Conservation (phyloP, 768 basidiomycete genomes). For the Boletus sensibilis region DNA sequence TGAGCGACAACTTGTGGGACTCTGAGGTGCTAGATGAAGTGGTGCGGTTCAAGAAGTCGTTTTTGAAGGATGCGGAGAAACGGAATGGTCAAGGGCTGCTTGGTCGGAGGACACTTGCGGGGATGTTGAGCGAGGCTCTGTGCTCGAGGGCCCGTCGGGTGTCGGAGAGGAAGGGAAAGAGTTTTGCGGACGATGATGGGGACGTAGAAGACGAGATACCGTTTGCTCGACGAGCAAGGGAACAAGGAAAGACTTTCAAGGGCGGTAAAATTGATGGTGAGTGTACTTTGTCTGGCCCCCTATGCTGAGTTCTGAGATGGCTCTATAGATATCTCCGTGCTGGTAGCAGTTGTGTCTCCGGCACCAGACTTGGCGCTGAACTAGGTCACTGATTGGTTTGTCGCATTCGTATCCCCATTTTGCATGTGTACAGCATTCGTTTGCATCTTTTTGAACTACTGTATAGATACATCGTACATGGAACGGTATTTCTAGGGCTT, state of each 20-base stretch:
- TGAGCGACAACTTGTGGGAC: conserved; percentile 88
- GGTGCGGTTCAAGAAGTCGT: conserved; percentile 49
- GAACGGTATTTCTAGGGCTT: conserved; percentile 6
- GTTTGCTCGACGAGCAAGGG: conserved; percentile 78
- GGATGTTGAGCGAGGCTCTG: conserved; percentile 75
- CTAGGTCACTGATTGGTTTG: conserved; percentile 4
- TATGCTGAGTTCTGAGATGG: neutral
- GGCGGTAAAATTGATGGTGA: conserved; percentile 88
- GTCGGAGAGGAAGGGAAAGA: conserved; percentile 47
- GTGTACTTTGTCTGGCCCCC: conserved; percentile 11
- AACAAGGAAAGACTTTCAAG: conserved; percentile 66
- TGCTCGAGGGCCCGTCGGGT: conserved; percentile 75
- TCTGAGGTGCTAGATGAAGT: conserved; percentile 85
- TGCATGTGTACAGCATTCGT: conserved; percentile 26
- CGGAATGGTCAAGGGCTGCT: conserved; percentile 31
- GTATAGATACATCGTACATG: conserved; percentile 29
- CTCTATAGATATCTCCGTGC: conserved; percentile 57
- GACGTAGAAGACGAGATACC: conserved; percentile 58
- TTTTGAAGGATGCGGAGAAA: conserved; percentile 25
- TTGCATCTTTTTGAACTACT: conserved; percentile 21
- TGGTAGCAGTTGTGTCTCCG: conserved; percentile 64
- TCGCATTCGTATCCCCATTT: conserved; percentile 14
- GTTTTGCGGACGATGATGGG: conserved; percentile 22
- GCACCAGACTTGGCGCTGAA: conserved; percentile 28
- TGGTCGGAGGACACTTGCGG: conserved; percentile 55